Conservation (phyloP, 23 red algal genomes). For the Gracilaria vermiculophylla region DNA sequence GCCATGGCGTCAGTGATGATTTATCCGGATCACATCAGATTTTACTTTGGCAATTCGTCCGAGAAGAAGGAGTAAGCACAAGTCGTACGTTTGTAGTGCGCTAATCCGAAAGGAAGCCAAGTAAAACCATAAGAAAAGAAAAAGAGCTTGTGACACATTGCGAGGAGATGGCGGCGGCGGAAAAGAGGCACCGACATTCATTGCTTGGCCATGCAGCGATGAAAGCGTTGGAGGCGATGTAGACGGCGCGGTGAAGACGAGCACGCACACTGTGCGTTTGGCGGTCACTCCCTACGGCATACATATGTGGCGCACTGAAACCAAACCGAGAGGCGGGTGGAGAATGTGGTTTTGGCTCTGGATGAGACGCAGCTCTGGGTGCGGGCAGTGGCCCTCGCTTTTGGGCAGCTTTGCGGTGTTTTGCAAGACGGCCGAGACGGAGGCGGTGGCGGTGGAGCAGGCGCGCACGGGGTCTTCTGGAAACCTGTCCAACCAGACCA, state of each 20-base stretch:
- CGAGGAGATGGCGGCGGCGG: not conserved
- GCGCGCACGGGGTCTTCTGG: slow-evolving; percentile 51
- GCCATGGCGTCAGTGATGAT: slow-evolving; percentile 54
- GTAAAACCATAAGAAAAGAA: not conserved
- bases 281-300: not conserved
- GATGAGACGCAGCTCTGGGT: slow-evolving; percentile 70
- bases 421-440: slow-evolving; percentile 67
- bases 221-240: no score
- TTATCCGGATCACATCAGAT: slow-evolving; percentile 64
- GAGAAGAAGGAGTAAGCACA: not conserved
- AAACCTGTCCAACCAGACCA: slow-evolving; percentile 66
- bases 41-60: not conserved
- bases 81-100: not conserved
- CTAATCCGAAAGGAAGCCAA: not conserved
- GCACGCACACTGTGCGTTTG: not conserved
- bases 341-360: slow-evolving; percentile 60
- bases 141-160: no score
- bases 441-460: slow-evolving; percentile 50
- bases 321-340: slow-evolving; percentile 56
- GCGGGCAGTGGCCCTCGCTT: not conserved
- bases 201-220: no score
- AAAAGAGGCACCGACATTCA: not conserved
- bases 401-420: slow-evolving; percentile 42
- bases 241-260: no score
- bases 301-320: slow-evolving; percentile 18